Evolutionary conservation across 257 asterid species (phyloP), one percentile per base, ranked within the genome.

Genomic region (Hygrophila difformis): DNA sequence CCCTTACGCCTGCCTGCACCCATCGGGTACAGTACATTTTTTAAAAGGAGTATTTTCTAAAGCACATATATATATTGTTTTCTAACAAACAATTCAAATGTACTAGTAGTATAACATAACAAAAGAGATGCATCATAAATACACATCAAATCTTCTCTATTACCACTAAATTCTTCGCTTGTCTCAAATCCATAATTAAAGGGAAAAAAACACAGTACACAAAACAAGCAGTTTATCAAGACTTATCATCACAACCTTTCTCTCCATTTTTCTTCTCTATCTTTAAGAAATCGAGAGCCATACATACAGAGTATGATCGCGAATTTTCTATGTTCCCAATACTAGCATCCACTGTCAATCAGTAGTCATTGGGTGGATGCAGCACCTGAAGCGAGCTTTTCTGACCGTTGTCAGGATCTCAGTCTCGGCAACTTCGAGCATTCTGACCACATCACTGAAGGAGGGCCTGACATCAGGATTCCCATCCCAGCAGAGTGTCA

Each of bases 311-410:
- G n/a, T n/a, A n/a, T n/a, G n/a, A n/a, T n/a, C n/a, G n/a, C n/a
- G n/a, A n/a, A n/a, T n/a, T n/a, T n/a, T n/a, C n/a, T n/a, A n/a
- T n/a, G n/a, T n/a, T n/a, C n/a, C n/a, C n/a, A n/a, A n/a, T n/a
- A n/a, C n/a, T n/a, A n/a, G n/a, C n/a, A n/a, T n/a, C n/a, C n/a
- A n/a, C 31, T 24, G 8, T 75, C 81, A 89, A 64, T 89, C 94
- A 18, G 61, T 65, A 43, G 94, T 85, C 87, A 79, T 89, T 0
- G 97, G 96, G 26, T 69, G 87, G 42, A 82, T 75, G 76, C 98
- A 89, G 85, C 98, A 89, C 79, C 98, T 75, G 82, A 89, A 89
- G 55, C 96, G 98, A 20, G 98, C 98, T 60, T 82, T 89, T 46
- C 98, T 71, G 45, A 82, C 96, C 0, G 74, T 79, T 0, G 94